Conservation (phyloP, 768 basidiomycete genomes). For the Suillus clintonianus region DNA sequence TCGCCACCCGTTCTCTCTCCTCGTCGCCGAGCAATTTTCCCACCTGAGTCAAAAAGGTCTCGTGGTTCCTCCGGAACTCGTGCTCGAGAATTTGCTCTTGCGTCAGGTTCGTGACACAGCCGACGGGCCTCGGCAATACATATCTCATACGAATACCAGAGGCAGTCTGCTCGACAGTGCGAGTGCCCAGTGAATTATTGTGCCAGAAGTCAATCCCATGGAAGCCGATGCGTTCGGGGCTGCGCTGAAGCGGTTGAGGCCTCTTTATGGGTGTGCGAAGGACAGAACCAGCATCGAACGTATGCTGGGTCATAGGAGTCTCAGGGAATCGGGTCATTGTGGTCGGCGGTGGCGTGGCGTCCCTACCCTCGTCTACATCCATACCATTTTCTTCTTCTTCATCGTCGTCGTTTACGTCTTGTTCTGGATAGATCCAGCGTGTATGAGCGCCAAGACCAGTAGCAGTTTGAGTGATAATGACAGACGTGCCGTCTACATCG, state of each 20-base stretch:
- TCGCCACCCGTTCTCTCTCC: constrained; percentile 12
- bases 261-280: constrained; percentile 31
- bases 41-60: constrained; percentile 26
- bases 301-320: constrained; percentile 19
- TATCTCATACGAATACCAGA: constrained; percentile 11
- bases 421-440: constrained; percentile 11
- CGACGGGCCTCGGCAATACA: constrained; percentile 22
- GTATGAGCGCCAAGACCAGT: constrained; percentile 13
- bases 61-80: background rate
- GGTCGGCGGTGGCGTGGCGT: constrained; percentile 12
- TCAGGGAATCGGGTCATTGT: constrained; percentile 11
- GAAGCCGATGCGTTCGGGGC: constrained; percentile 31
- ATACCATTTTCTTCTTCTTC: constrained; percentile 10
- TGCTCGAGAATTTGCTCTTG: constrained; percentile 6
- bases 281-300: constrained; percentile 33
- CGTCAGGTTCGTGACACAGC: constrained; percentile 18
- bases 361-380: constrained; percentile 12
- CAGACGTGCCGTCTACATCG: constrained; percentile 12
- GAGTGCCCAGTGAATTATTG: constrained; percentile 10
- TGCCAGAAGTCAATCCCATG: constrained; percentile 25
- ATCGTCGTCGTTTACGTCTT: constrained; percentile 5
- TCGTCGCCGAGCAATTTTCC: constrained; percentile 10
- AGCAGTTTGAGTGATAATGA: constrained; percentile 10
- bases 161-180: constrained; percentile 7
- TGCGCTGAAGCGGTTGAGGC: constrained; percentile 25